Evolutionary conservation across 768 basidiomycete genomes (phyloP), one percentile per base, ranked within the genome.

Genomic region (Pleurotus pulmonarius): DNA sequence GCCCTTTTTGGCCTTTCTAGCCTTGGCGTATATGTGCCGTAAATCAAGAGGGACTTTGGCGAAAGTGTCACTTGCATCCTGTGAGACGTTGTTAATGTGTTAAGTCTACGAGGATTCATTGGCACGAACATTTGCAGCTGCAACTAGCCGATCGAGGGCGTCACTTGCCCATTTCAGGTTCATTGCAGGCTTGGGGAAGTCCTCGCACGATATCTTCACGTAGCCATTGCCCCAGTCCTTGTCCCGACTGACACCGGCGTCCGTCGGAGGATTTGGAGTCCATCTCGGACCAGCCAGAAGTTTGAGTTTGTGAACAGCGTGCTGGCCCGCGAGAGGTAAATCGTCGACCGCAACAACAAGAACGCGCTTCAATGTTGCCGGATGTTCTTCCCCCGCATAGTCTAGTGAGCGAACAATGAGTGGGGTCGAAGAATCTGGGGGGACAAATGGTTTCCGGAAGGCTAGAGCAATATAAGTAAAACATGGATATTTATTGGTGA

Each of bases 151-250:
- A 65, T 94, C 90, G 55, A 99, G 70, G 13, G 84, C 80, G 66
- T 98, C 95, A 61, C 88, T 90, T 40, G 90, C 92, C 90, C 93
- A 96, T 70, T 95, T 96, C 64, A 96, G 75, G 70, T 99, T 99
- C 90, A 91, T 88, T 24, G 83, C 78, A 1, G 86, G 82, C 61
- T 83, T 78, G 5, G 86, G 85, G 70, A 93, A 96, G 69, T 89
- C 83, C 64, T 98, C 95, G 66, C 91, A 94, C 0, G 89, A 81
- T 59, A 98, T 90, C 74, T 94, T 94, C 70, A 99, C 76, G 72
- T 83, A 95, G 3, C 95, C 95, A 56, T 92, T 81, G 22, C 79
- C 75, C 68, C 78, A 82, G 8, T 67, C 70, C 46, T 75, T 75
- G 43, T 80, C 69, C 8, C 69, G 69, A 46, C 74, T 75, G 20